These are phyloP conservation scores for Aspergillus nanangensis DNA, from an alignment of 495 filamentous ascomycete species.

Conservation along the genomic window DNA sequence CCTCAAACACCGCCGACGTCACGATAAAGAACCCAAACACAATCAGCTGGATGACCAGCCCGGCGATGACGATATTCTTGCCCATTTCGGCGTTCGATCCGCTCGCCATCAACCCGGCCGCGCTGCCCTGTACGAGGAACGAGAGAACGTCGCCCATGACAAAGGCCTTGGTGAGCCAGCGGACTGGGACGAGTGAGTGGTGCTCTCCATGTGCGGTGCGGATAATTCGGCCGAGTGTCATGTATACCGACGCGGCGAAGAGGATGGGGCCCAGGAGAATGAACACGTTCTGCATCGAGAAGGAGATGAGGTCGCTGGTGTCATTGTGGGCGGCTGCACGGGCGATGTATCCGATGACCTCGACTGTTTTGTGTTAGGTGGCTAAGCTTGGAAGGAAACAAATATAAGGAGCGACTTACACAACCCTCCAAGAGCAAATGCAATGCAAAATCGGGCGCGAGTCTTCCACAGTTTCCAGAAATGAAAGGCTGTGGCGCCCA, in stretches of 20 bases:
- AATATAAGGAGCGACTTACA: neutral
- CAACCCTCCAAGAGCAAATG: neutral
- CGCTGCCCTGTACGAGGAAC: neutral
- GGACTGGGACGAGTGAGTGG: neutral
- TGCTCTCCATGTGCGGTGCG: neutral
- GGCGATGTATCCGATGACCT: neutral
- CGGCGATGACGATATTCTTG: slow-evolving; percentile 4
- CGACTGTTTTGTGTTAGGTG: neutral
- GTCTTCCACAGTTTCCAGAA: neutral
- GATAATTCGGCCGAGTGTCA: slow-evolving; percentile 1
- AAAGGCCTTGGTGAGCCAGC: neutral
- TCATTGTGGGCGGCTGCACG: neutral
- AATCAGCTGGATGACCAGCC: slow-evolving; percentile 5
- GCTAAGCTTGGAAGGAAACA: neutral
- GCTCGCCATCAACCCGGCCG: neutral
- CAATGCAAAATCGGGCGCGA: neutral
- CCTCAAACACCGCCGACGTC: slow-evolving; percentile 7
- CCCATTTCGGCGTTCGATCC: neutral
- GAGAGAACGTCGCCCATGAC: slow-evolving; percentile 2
- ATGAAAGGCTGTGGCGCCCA: neutral
- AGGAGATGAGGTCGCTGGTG: neutral
- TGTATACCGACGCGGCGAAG: neutral
- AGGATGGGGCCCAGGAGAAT: slow-evolving; percentile 1
- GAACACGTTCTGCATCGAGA: neutral
- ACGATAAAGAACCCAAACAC: slow-evolving; percentile 9